phyloP scores from a whole-genome alignment of 345 rosid genomes.

The Corchorus olitorius region DNA sequence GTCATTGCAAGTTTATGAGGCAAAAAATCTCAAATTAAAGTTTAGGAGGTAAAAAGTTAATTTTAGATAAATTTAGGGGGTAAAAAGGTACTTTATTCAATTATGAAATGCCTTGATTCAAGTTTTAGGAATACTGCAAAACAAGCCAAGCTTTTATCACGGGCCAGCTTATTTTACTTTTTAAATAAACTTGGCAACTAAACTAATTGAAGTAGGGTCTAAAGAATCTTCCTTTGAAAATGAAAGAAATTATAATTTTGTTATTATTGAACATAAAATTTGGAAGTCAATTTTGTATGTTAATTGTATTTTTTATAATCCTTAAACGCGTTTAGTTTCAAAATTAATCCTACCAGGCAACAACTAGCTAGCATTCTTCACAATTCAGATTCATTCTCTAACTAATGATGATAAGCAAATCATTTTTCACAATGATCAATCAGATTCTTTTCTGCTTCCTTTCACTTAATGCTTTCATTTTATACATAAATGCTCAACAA shows the following conservation, averaged over 20 bases:
- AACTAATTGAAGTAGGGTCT: constrained; percentile 7
- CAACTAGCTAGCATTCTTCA: neutral
- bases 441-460: constrained; percentile 19
- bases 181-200: neutral
- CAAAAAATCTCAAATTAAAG: too few species aligned
- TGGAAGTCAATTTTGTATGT: neutral
- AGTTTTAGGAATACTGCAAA: neutral
- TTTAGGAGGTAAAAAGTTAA: too few species aligned
- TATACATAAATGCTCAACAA: constrained; percentile 30
- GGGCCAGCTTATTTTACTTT: neutral
- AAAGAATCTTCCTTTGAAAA: neutral
- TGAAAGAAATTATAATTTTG: neutral
- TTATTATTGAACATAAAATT: neutral
- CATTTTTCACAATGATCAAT: constrained; percentile 15
- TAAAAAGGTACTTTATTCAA: too few species aligned
- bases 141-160: neutral
- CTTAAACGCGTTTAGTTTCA: constrained; percentile 1
- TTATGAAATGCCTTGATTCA: too few species aligned
- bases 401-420: neutral
- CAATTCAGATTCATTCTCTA: neutral
- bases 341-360: neutral
- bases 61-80: too few species aligned
- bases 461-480: constrained; percentile 1
- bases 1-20: too few species aligned
- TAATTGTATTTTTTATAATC: neutral